phyloP scores from a whole-genome alignment of 805 yeast species.

The Cyberlindnera lachancei region DNA sequence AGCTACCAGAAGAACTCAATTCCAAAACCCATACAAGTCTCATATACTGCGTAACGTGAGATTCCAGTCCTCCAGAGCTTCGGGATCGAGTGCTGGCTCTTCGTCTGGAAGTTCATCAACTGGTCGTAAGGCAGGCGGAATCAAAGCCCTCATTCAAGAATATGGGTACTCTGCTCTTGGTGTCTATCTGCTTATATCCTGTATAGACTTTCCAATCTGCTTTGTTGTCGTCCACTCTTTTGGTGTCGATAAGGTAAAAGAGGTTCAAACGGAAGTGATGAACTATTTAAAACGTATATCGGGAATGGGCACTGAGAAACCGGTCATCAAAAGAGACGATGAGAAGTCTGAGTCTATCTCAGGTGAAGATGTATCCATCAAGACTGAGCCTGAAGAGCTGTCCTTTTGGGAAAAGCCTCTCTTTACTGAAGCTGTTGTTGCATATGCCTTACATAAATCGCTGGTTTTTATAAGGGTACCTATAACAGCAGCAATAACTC shows the following conservation, averaged over 20 bases:
- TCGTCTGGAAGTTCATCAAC: background rate
- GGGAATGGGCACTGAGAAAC: conserved; percentile 41
- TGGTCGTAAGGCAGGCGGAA: conserved; percentile 19
- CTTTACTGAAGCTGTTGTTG: conserved; percentile 80
- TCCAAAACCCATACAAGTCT: background rate
- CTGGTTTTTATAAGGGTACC: conserved; percentile 81
- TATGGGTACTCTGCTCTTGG: conserved; percentile 92
- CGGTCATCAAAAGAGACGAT: conserved; percentile 13
- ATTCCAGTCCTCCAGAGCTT: conserved; percentile 9
- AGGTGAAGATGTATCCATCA: conserved; percentile 4
- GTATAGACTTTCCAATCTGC: conserved; percentile 77
- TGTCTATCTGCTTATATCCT: conserved; percentile 67
- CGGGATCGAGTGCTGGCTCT: background rate
- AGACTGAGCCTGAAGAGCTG: conserved; percentile 7
- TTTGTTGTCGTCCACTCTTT: conserved; percentile 75
- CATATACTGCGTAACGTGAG: conserved; percentile 4
- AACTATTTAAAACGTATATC: conserved; percentile 32
- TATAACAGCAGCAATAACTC: conserved; percentile 86
- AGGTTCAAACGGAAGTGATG: conserved; percentile 55
- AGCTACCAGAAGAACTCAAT: background rate
- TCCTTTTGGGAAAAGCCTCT: conserved; percentile 32
- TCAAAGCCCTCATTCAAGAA: conserved; percentile 64
- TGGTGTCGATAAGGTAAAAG: conserved; percentile 76
- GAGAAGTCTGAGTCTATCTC: no score
- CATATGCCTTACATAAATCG: conserved; percentile 89